These are phyloP conservation scores for Nitzschia sp. DNA, from an alignment of 108 stramenopile species.

Conservation along the genomic window DNA sequence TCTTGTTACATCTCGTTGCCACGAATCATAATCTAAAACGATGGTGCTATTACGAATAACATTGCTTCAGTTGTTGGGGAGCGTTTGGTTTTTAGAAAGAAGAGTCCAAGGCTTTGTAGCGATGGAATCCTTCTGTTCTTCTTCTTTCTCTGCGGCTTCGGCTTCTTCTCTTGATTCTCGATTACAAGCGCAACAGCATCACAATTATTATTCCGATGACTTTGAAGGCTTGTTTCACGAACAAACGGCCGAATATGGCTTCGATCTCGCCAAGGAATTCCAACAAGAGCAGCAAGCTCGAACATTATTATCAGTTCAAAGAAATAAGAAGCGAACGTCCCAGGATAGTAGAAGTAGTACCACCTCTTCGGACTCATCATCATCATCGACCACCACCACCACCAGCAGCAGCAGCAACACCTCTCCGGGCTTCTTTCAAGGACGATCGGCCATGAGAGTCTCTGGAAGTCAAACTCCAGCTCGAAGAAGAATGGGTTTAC, in stretches of 20 bases:
- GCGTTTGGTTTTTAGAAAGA: too few species aligned
- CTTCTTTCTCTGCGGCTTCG: too few species aligned
- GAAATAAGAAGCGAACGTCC: too few species aligned
- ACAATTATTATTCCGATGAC: not conserved
- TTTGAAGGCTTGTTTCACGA: not conserved
- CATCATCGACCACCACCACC: not conserved
- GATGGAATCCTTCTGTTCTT: too few species aligned
- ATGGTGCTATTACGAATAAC: too few species aligned
- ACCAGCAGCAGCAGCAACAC: too few species aligned
- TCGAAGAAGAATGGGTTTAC: not conserved
- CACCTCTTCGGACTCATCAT: not conserved
- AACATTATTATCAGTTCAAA: too few species aligned
- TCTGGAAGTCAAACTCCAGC: not conserved
- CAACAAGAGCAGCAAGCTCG: not conserved
- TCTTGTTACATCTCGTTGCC: too few species aligned
- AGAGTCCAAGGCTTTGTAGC: too few species aligned
- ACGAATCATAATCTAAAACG: too few species aligned
- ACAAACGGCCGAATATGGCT: conserved; percentile 1
- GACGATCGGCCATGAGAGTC: not conserved
- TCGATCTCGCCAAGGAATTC: not conserved
- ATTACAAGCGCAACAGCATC: not conserved
- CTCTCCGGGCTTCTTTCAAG: not conserved
- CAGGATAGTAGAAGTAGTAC: not conserved
- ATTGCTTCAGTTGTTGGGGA: too few species aligned
- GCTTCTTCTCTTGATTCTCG: too few species aligned